Evolutionary conservation across 805 yeast genomes (phyloP).

Genomic region (Wilhelminamyces savonicus): DNA sequence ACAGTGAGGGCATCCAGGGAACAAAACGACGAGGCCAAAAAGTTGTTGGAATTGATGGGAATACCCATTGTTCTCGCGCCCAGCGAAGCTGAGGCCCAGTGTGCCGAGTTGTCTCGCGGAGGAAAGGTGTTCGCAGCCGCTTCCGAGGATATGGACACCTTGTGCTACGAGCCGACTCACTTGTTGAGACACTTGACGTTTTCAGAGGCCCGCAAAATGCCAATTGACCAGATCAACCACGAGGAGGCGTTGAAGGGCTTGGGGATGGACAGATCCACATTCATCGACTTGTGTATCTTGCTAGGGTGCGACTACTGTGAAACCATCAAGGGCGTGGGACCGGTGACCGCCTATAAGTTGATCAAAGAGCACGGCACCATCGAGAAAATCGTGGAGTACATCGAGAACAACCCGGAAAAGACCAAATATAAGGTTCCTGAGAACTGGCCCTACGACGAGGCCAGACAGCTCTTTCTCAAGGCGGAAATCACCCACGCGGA

Average conservation of each 20-base stretch:
- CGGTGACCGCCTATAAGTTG: conserved; percentile 85
- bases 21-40: conserved; percentile 92
- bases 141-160: conserved; percentile 97
- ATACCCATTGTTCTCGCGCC: conserved; percentile 93
- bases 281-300: conserved; percentile 86
- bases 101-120: conserved; percentile 83
- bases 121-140: conserved; percentile 97
- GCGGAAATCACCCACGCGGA: conserved; percentile 72
- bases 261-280: conserved; percentile 64
- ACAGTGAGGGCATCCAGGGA: conserved; percentile 83
- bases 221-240: conserved; percentile 77
- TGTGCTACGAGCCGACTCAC: conserved; percentile 83
- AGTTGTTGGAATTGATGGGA: conserved; percentile 81
- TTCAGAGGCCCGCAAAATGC: conserved; percentile 88
- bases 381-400: conserved; percentile 67
- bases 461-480: conserved; percentile 70
- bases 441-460: conserved; percentile 89
- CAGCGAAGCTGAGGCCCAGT: conserved; percentile 98
- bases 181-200: conserved; percentile 86
- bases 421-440: conserved; percentile 83
- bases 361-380: conserved; percentile 79
- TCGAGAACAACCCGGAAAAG: conserved; percentile 47
- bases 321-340: conserved; percentile 92
- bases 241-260: conserved; percentile 67
- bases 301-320: conserved; percentile 98